Evolutionary conservation across 768 basidiomycete genomes (phyloP).

Genomic region (Leucocoprinus leucothites): DNA sequence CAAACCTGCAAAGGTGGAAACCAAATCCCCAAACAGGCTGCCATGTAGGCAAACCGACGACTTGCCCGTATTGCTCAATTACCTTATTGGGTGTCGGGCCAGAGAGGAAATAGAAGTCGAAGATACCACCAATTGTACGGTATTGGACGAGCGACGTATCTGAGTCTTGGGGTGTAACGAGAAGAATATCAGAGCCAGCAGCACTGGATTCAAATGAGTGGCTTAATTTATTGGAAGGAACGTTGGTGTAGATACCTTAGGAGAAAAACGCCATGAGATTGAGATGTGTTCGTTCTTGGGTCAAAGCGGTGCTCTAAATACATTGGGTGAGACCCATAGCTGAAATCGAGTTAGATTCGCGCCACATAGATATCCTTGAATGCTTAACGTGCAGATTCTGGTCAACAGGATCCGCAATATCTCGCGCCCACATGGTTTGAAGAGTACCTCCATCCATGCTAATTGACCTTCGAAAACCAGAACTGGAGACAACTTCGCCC

Average conservation of each 20-base stretch:
- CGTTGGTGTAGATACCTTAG: conserved; percentile 43
- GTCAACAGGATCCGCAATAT: conserved; percentile 60
- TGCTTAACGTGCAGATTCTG: conserved; percentile 64
- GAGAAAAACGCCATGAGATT: conserved; percentile 75
- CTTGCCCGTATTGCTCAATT: conserved; percentile 64
- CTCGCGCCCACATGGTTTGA: conserved; percentile 68
- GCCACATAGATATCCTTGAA: too few relatives aligned
- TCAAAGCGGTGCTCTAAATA: conserved; percentile 75
- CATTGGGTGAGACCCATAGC: conserved; percentile 71
- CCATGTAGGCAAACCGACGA: conserved; percentile 69
- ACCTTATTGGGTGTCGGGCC: conserved; percentile 58
- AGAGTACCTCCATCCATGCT: conserved; percentile 54
- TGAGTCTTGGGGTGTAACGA: conserved; percentile 55
- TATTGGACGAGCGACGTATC: conserved; percentile 67
- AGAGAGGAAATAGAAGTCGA: conserved; percentile 78
- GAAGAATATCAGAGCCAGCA: conserved; percentile 67
- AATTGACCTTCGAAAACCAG: conserved; percentile 64
- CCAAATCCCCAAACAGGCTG: conserved; percentile 77
- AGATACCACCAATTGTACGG: conserved; percentile 67
- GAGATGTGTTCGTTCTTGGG: conserved; percentile 41
- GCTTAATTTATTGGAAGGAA: neutral
- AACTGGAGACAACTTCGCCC: conserved; percentile 68
- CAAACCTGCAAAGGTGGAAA: conserved; percentile 68
- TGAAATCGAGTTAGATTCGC: conserved; percentile 19
- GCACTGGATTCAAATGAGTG: conserved; percentile 36